Evolutionary conservation across 306 rosid species (phyloP).

Genomic region (Quercus wislizeni): DNA sequence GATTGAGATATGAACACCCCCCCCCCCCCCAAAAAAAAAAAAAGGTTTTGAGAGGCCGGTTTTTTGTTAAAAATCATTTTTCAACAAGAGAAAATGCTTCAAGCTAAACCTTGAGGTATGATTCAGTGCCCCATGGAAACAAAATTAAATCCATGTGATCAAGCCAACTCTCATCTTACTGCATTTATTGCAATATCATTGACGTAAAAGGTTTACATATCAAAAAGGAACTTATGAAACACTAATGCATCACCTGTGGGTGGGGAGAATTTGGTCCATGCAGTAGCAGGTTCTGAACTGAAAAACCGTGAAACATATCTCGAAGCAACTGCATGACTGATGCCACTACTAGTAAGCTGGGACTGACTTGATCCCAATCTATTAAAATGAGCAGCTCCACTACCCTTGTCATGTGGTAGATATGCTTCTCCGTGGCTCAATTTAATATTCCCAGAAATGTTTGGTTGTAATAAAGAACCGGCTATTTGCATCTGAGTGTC

Average conservation of each 20-base stretch:
- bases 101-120: neutral
- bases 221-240: constrained; percentile 11
- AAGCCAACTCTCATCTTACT: neutral
- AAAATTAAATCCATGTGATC: neutral
- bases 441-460: constrained; percentile 81
- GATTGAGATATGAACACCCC: neutral
- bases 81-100: neutral
- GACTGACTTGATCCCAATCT: constrained; percentile 69
- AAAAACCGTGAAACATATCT: constrained; percentile 81
- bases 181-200: constrained; percentile 4
- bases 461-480: constrained; percentile 89
- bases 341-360: constrained; percentile 53
- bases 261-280: constrained; percentile 46
- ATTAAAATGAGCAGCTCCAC: constrained; percentile 57
- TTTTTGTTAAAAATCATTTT: too few relatives aligned
- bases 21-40: too few relatives aligned
- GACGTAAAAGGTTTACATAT: neutral
- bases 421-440: constrained; percentile 96
- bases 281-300: constrained; percentile 58
- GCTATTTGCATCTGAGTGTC: constrained; percentile 93
- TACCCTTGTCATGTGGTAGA: constrained; percentile 90
- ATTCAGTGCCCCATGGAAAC: neutral
- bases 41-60: too few relatives aligned
- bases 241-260: constrained; percentile 54
- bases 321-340: constrained; percentile 64